Evolutionary conservation across 1,139 yeast genomes (phyloP), one percentile per base, ranked within the genome.

Genomic region (Kodamaea sp.): DNA sequence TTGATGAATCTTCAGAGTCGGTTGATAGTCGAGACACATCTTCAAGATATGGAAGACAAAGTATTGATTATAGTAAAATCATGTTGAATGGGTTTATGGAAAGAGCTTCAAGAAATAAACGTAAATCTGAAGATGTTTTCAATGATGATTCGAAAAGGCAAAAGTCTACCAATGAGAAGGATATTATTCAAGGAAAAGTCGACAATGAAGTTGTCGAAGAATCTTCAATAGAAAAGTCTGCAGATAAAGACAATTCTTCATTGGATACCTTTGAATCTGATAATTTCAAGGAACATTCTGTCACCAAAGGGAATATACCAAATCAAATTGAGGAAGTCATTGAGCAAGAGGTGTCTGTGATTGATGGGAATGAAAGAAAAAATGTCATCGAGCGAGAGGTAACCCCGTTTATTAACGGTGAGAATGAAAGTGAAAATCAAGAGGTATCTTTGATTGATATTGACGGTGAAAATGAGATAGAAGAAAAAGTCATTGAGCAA

Each of bases 1-100:
- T 45, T n/a, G 39, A 31, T 27, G 43, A 40, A 12, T 31, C 42
- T 3, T 29, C 35, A 20, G 46, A 43, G n/a, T 6, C 35, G 3
- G 35, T 32, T 8, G 38, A 32, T 7, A 41, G 40, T 6, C 32
- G 23, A 10, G 10, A 26, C 3, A 27, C 35, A 7, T 10, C 35
- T 11, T 25, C 29, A 29, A 29, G 25, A 7, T 2, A 3, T 9
- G 29, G 36, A 5, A 26, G 32, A 7, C 29, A 31, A 7, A 15
- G 12, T 4, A 26, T 26, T 23, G 35, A 28, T 20, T 33, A 39
- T 22, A 33, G 39, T 3, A 34, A 46, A 29, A 37, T 42, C 8
- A 42, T 45, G 42, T 41, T 45, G 26, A 37, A 37, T 35, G 48
- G 46, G 3, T 45, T 37, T 26, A 32, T 38, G 7, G 43, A 34